phyloP scores from a whole-genome alignment of 257 asterid genomes.

The Galeopsis tetrahit region DNA sequence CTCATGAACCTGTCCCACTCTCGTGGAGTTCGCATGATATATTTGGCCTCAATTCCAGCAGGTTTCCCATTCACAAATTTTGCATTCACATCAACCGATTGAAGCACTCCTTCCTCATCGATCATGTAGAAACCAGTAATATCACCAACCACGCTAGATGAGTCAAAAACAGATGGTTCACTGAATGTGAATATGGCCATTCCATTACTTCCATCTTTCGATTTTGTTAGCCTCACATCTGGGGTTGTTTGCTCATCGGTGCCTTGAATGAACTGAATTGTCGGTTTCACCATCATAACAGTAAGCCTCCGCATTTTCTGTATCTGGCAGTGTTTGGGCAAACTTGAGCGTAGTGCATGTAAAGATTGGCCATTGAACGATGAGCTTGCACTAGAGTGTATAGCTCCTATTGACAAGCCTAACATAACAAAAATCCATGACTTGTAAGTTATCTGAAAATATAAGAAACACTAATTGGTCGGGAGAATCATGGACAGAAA shows the following conservation, averaged over 20 bases:
- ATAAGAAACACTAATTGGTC: not conserved
- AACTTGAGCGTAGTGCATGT: slow-evolving; percentile 42
- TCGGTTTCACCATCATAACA: slow-evolving; percentile 71
- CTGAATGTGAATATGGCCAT: slow-evolving; percentile 81
- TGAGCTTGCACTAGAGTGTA: slow-evolving; percentile 57
- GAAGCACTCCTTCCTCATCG: slow-evolving; percentile 88
- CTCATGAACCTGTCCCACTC: slow-evolving; percentile 99
- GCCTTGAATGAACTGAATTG: slow-evolving; percentile 92
- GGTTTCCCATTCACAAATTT: slow-evolving; percentile 92
- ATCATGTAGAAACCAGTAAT: slow-evolving; percentile 95
- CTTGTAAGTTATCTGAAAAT: slow-evolving; percentile 22
- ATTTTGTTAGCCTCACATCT: slow-evolving; percentile 89
- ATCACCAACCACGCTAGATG: slow-evolving; percentile 85
- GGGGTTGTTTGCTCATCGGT: slow-evolving; percentile 86
- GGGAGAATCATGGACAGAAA: not conserved
- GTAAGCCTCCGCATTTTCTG: slow-evolving; percentile 38
- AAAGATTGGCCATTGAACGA: slow-evolving; percentile 69
- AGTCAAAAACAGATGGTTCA: slow-evolving; percentile 90
- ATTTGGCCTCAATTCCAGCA: slow-evolving; percentile 92
- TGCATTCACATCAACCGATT: slow-evolving; percentile 89
- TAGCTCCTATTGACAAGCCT: slow-evolving; percentile 49
- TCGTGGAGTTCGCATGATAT: slow-evolving; percentile 73
- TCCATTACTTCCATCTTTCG: slow-evolving; percentile 90
- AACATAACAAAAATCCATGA: slow-evolving; percentile 27
- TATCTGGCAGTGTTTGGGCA: slow-evolving; percentile 30